Evolutionary conservation across 345 rosid genomes (phyloP), one percentile per base, ranked within the genome.

Genomic region (Populus nigra): DNA sequence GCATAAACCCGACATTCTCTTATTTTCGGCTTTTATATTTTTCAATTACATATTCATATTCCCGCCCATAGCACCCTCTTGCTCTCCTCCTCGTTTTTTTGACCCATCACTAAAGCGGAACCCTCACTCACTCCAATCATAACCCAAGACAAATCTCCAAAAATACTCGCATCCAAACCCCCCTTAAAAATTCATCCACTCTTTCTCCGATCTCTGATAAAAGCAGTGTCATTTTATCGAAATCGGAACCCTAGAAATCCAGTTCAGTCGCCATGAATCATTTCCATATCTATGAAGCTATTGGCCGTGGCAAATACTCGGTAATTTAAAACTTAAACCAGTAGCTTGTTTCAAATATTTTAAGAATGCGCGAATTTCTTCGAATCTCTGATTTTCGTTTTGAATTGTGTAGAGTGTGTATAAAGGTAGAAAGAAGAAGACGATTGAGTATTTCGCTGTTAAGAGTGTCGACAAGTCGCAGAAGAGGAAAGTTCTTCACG

Each of bases 271-370:
- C 67, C 79, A 95, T 95, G 99, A 93, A 95, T 82, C 92, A 92
- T 62, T 95, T 87, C 77, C 99, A 95, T 88, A 88, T 95, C 79
- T 95, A 95, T 86, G 98, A 90, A 85, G 98, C 99, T 69, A 92
- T 95, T 67, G 98, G 99, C 67, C 99, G 92, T 61, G 99, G 99
- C 75, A 96, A 93, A 83, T 89, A 86, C 92, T 93, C 99, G 91
- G 99, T 96, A 86, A 76, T 61, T 73, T 65, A 20, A 9, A 33
- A 33, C 59, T 65, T 53, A 71, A 65, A 65, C 15, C 18, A 68
- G 45, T 9, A 71, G 9, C 66, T 55, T 47, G 17, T 55, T 71
- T 27, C 0, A 13, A 73, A 31, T 36, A 31, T 55, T 55, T 80
- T 53, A 6, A 1, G 66, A 12, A 17, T 70, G 2, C 50, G 71